Conservation (phyloP, 129 eudicot genomes). For the Apium graveolens region DNA sequence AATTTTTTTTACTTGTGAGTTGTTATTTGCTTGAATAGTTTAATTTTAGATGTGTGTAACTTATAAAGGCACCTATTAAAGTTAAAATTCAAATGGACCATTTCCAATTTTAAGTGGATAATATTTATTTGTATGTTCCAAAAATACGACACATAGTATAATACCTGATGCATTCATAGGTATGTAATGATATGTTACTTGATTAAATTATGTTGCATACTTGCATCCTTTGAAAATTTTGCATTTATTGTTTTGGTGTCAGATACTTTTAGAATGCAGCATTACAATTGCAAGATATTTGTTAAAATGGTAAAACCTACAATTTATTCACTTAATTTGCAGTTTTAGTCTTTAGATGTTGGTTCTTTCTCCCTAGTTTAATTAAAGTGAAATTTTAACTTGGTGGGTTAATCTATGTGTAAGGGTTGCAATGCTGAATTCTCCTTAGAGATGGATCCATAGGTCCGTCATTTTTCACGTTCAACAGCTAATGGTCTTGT, state of each 20-base stretch:
- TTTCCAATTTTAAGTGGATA: no score
- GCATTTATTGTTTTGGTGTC: background rate
- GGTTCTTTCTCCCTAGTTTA: background rate
- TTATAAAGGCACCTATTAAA: no score
- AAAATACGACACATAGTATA: background rate
- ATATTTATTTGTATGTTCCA: background rate
- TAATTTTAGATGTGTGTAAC: background rate
- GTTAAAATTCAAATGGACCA: background rate
- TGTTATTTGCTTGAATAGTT: background rate
- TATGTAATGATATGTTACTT: background rate
- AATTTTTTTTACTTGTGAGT: background rate
- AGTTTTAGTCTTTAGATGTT: background rate
- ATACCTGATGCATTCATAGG: background rate
- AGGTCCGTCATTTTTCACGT: background rate
- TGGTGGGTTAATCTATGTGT: background rate
- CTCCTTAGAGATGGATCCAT: background rate
- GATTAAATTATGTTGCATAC: background rate
- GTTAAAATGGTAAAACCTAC: background rate
- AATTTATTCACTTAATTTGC: background rate
- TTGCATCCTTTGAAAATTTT: background rate
- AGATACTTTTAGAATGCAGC: background rate
- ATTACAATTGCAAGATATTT: background rate
- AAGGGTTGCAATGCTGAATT: background rate
- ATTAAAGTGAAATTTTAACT: background rate
- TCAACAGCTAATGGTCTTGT: background rate